A percentile compares a stretch with the other conserved stretches of the same genome.
phyloP scores from a whole-genome alignment of 352 stramenopile genomes.

The Phytophthora idaei region DNA sequence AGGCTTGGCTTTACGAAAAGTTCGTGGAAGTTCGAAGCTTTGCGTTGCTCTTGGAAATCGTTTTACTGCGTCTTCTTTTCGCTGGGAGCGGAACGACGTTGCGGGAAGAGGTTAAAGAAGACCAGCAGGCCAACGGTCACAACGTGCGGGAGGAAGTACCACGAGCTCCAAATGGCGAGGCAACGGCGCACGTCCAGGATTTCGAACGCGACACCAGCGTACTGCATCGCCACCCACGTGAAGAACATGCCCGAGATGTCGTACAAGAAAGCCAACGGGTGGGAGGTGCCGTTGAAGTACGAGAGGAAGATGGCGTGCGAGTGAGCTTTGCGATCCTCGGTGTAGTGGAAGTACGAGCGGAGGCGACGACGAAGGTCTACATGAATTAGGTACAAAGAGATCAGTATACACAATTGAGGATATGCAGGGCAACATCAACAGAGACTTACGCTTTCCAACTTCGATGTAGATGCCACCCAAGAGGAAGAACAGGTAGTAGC shows the following conservation, averaged over 20 bases:
- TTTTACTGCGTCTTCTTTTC: conserved; percentile 62
- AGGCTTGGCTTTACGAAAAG: background rate
- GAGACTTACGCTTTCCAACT: conserved; percentile 76
- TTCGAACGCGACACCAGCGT: conserved; percentile 85
- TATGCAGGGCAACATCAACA: background rate
- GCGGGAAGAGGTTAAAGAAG: conserved; percentile 63
- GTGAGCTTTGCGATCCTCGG: conserved; percentile 78
- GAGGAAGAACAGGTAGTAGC: conserved; percentile 90
- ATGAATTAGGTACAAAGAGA: background rate
- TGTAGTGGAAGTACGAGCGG: conserved; percentile 86
- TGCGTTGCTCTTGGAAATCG: background rate
- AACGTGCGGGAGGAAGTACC: conserved; percentile 83
- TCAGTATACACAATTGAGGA: background rate
- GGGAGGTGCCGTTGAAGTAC: conserved; percentile 76
- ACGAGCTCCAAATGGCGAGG: conserved; percentile 76
- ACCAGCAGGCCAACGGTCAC: conserved; percentile 66
- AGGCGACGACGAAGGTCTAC: conserved; percentile 75
- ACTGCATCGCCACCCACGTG: conserved; percentile 88
- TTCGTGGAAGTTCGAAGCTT: conserved; percentile 4
- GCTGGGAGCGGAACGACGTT: conserved; percentile 36
- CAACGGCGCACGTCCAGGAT: conserved; percentile 81
- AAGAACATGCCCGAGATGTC: conserved; percentile 71
- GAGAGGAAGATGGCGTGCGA: conserved; percentile 82
- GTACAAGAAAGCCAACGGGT: conserved; percentile 82
- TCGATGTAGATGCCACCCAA: conserved; percentile 86